Base-by-base conservation (phyloP, 106 monocot genomes). In the Ottelia alismoides region DNA sequence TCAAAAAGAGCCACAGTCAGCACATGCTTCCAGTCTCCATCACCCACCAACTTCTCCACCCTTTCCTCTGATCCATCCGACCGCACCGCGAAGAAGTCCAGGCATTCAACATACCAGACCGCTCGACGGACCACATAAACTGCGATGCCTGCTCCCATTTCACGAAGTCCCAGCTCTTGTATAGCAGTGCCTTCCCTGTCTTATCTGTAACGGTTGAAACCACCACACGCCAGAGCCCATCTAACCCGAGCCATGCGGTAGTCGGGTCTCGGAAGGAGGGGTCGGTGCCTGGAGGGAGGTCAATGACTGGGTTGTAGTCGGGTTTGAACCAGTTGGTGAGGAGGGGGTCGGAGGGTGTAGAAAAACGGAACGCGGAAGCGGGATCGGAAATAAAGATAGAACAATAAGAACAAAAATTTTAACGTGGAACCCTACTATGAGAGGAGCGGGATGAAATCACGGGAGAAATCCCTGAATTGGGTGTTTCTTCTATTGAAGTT, bases 31-130 rank as follows among this genome's bases (percentile, higher is more conserved):
- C 53, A 51, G 20, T 43, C 55, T 1, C 22, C 45, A 20, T 27
- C 12, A 5, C 45, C 26, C n/a, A 12, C 60, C 12, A 70, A 60
- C 32, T 64, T 28, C 14, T 76, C 70, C 22, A 76, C 25, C 0
- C 70, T 70, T 29, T 14, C 28, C 28, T 25, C 59, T 21, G 25
- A n/a, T 21, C 55, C 53, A 29, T 46, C 25, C 10, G 28, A 9
- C 10, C 20, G 14, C 11, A 79, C 66, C 1, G 79, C 56, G 31
- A 24, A 74, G 61, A 79, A 79, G 45, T 79, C 79, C 9, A 62
- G 74, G 65, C 78, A 79, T 79, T 74, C 79, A 73, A 79, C 73
- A 79, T 66, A 1, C 22, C 29, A 11, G 74, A 51, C 17, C 58
- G 61, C 6, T 51, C 52, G 6, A 56, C 31, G 20, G 56, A 61